Base-by-base conservation (phyloP, 2,329 filamentous ascomycete genomes). In the Trichoderma breve region DNA sequence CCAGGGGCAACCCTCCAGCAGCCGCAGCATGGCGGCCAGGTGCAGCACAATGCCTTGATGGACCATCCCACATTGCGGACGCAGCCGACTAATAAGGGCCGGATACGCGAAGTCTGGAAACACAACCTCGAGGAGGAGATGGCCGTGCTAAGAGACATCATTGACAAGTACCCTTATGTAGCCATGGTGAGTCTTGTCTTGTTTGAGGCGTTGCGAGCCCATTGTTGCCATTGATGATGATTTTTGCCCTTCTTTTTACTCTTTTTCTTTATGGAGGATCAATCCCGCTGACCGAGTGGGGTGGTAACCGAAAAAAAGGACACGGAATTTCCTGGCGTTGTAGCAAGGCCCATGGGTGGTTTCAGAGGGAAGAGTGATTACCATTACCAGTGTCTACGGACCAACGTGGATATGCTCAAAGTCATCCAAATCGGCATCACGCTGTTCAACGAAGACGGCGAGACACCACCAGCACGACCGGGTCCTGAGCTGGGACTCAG, bases 351-450 rank as follows among this genome's bases (percentile, higher is more conserved):
- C 2, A 98, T 99, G 87, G 96, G 96, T 63, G 90, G 92, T 71
- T 99, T 99, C 81, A 90, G 92, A 73, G 96, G 93, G 72, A 98
- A 98, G 84, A 96, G 94, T 75, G 95, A 98, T 78, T 99, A 99
- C 80, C 96, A 99, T 81, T 99, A 99, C 83, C 96, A 99, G 85
- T 98, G 95, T 73, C 87, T 99, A 61, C 93, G 96, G 73, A 97
- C 94, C 77, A 99, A 99, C 80, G 96, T 99, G 78, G 96, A 99
- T 80, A 90, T 99, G 79, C 89, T 99, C 78, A 98, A 97, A 81
- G 95, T 98, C 76, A 98, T 99, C 75, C 96, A 99, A 81, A 92
- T 99, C 72, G 96, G 96, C 72, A 92, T 99, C 77, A 97, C 95
- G 3, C 86, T 99, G 18, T 98, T 98, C 84, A 95, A 94, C 74